A percentile compares a stretch with the other conserved stretches of the same genome.
These are phyloP conservation scores for Ophiostoma himal-ulmi DNA, from an alignment of 2,329 filamentous ascomycete genomes.

Conservation along the genomic window DNA sequence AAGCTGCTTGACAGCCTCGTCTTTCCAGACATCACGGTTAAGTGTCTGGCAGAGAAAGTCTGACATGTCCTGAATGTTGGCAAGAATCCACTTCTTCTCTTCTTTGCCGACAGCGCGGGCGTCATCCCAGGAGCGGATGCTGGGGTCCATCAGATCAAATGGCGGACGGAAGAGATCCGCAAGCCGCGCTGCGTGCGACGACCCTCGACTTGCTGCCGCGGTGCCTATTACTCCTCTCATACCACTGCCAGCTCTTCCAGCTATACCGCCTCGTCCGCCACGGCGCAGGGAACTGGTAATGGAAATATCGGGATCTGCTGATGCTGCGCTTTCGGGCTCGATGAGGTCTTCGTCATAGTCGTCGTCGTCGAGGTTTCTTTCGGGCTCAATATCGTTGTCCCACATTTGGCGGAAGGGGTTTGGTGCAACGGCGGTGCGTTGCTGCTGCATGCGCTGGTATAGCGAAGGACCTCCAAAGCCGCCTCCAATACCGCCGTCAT, in stretches of 20 bases:
- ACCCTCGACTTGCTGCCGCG: background rate
- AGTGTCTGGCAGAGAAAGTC: constrained; percentile 92
- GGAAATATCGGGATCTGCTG: constrained; percentile 7
- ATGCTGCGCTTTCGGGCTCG: background rate
- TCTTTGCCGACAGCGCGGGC: constrained; percentile 82
- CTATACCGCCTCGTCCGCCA: constrained; percentile 17
- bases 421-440: constrained; percentile 26
- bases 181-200: constrained; percentile 46
- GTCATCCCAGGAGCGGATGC: constrained; percentile 64
- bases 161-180: constrained; percentile 91
- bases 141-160: constrained; percentile 75
- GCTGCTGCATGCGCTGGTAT: constrained; percentile 52
- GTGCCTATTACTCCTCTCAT: background rate
- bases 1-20: constrained; percentile 68
- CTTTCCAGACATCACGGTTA: constrained; percentile 95
- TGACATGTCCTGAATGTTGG: constrained; percentile 89
- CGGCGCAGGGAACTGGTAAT: background rate
- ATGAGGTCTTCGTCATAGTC: constrained; percentile 3
- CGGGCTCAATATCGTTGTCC: constrained; percentile 30
- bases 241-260: background rate
- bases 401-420: constrained; percentile 40
- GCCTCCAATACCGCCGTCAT: constrained; percentile 40
- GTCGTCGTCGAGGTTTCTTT: constrained; percentile 24
- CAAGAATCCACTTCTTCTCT: constrained; percentile 85
- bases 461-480: constrained; percentile 45